Base-by-base conservation (phyloP, 2,329 filamentous ascomycete genomes). In the Apiospora sp. region DNA sequence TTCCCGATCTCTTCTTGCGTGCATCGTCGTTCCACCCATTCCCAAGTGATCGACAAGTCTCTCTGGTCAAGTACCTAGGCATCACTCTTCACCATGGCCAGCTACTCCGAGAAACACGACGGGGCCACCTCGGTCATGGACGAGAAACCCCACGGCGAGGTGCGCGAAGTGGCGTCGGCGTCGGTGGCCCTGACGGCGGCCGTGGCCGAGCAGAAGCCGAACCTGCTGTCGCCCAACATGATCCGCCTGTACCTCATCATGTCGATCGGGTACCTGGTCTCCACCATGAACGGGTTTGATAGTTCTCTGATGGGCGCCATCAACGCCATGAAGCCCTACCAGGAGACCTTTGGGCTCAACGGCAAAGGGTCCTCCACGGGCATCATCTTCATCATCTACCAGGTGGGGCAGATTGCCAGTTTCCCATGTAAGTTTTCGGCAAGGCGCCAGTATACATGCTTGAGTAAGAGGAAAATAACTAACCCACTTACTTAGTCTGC, bases 281-380 rank as follows among this genome's bases (percentile, higher is more conserved):
- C 85, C 34, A 88, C 86, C 12, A 86, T 87, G 84, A 89, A 89
- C 78, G 88, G 88, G 41, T 90, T 87, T 74, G 89, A 91, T 75
- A 88, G 88, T 49, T 88, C 86, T 41, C 84, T 91, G 69, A 84
- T 86, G 77, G 81, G 82, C 13, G 83, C 85, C 6, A 87, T 90
- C 73, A 88, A 89, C 73, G 86, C 86, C 67, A 88, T 89, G 84
- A 69, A 81, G 0, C 79, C 83, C 0, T 90, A 88, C 75, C 87
- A 88, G 71, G 73, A 79, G 0, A 86, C 84, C 4, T 89, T 89
- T 72, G 83, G 79, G 0, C 78, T 89, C n/a, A 80, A 80, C 30
- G 85, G 85, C 14, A 83, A 81, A 13, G 87, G 86, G 8, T 84
- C 85, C 43, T 84, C 82, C 61, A 86, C 86, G 0, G 86, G 86